A percentile compares a stretch with the other conserved stretches of the same genome.
phyloP scores from a whole-genome alignment of 2,329 filamentous ascomycete genomes.

The Paecilomyces dactylethromorphus region DNA sequence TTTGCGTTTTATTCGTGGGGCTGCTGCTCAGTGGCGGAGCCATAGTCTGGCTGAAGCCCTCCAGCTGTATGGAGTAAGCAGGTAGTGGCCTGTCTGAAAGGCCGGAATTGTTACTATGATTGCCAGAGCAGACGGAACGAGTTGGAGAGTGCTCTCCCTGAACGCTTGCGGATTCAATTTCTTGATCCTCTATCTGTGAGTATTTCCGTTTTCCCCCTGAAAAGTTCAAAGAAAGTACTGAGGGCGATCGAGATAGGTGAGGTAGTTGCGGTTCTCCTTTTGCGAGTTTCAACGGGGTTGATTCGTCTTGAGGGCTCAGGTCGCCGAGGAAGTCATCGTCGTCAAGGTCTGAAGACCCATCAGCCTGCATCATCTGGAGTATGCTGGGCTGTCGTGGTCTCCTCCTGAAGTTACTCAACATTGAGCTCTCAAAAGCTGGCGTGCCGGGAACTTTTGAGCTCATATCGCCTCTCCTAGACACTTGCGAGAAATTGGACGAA shows the following conservation, averaged over 20 bases:
- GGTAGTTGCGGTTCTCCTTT: constrained; percentile 24
- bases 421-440: constrained; percentile 36
- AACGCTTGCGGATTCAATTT: constrained; percentile 17
- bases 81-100: constrained; percentile 5
- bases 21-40: constrained; percentile 33
- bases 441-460: constrained; percentile 31
- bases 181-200: constrained; percentile 18
- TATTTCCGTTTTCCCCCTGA: constrained; percentile 31
- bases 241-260: constrained; percentile 15
- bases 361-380: constrained; percentile 38
- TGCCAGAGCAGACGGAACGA: constrained; percentile 8
- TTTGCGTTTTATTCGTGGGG: constrained; percentile 5
- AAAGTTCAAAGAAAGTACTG: constrained; percentile 18
- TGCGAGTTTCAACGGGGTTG: constrained; percentile 34
- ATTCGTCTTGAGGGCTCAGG: constrained; percentile 39
- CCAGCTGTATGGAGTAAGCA: constrained; percentile 10
- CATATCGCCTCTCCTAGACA: constrained; percentile 29
- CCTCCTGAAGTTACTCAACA: constrained; percentile 38
- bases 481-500: constrained; percentile 32
- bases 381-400: constrained; percentile 39
- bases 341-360: constrained; percentile 28
- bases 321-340: constrained; percentile 38
- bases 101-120: constrained; percentile 1
- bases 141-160: constrained; percentile 13
- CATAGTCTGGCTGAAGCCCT: constrained; percentile 28